Percentiles rank a stretch among this genome's conserved stretches.
Evolutionary conservation across 441 rosid species (phyloP).

Genomic region (Heliophila coronopifolia): DNA sequence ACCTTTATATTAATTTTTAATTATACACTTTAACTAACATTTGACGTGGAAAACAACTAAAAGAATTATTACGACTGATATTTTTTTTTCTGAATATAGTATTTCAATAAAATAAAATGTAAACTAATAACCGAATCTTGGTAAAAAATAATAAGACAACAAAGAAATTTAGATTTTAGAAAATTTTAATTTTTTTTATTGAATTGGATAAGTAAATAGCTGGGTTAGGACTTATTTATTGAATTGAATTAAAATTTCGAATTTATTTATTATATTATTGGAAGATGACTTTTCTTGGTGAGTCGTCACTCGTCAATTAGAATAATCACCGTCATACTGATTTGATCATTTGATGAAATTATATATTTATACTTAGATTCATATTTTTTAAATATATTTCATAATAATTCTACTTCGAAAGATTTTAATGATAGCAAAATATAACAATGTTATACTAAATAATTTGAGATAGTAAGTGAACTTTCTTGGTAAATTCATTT

Average conservation of each 20-base stretch:
- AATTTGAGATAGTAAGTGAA: too few species aligned
- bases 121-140: too few species aligned
- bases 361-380: too few species aligned
- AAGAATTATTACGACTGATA: not conserved
- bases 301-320: constrained; percentile 16
- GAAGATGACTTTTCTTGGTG: constrained; percentile 22
- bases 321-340: constrained; percentile 20
- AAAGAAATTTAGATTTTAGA: not conserved
- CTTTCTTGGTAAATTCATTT: too few species aligned
- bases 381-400: not conserved
- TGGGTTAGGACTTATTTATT: constrained; percentile 19
- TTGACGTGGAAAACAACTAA: too few species aligned
- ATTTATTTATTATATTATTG: not conserved
- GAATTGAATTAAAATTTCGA: constrained; percentile 30
- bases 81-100: constrained; percentile 5
- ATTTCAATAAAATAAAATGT: too few species aligned
- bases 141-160: not conserved
- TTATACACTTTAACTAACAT: not conserved
- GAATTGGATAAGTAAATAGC: constrained; percentile 27
- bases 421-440: too few species aligned
- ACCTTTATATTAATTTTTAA: not conserved
- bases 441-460: too few species aligned
- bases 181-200: not conserved
- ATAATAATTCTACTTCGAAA: not conserved
- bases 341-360: not conserved